phyloP scores from a whole-genome alignment of 2,329 filamentous ascomycete genomes.

The Verticillium dahliae region DNA sequence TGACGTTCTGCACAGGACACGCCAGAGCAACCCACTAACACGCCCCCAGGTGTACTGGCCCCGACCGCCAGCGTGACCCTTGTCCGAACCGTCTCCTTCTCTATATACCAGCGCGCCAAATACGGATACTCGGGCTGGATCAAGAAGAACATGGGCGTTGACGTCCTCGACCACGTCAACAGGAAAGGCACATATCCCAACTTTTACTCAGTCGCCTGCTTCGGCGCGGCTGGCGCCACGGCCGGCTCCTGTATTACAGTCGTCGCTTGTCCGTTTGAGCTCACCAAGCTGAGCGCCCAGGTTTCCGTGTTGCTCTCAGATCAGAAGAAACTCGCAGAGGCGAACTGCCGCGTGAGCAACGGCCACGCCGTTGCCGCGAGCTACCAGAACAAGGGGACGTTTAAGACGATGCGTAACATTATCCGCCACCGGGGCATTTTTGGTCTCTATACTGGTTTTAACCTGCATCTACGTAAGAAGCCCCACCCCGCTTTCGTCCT shows the following conservation, averaged over 20 bases:
- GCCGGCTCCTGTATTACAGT: constrained; percentile 75
- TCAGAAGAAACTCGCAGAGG: constrained; percentile 32
- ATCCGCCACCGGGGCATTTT: constrained; percentile 65
- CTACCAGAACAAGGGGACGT: constrained; percentile 72
- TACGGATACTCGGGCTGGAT: constrained; percentile 67
- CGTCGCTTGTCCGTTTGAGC: constrained; percentile 79
- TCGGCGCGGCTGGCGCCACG: constrained; percentile 70
- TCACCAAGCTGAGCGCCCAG: constrained; percentile 84
- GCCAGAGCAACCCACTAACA: background rate
- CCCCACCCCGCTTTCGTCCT: too few relatives aligned
- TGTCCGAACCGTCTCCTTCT: constrained; percentile 72
- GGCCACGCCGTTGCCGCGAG: constrained; percentile 57
- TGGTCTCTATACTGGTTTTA: constrained; percentile 76
- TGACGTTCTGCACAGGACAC: background rate
- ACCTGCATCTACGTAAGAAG: constrained; percentile 65
- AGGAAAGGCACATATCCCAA: constrained; percentile 65
- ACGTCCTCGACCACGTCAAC: constrained; percentile 68
- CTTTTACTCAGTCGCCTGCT: constrained; percentile 66
- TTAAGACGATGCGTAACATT: constrained; percentile 71
- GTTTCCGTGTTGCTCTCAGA: constrained; percentile 72
- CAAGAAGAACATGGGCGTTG: constrained; percentile 57
- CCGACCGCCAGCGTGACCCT: constrained; percentile 75
- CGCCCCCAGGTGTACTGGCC: constrained; percentile 60
- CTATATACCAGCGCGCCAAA: constrained; percentile 73
- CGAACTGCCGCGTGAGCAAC: constrained; percentile 30